A percentile compares a stretch with the other conserved stretches of the same genome.
Evolutionary conservation across 495 filamentous ascomycete species (phyloP).

Genomic region (Sphaerosporella brunnea): DNA sequence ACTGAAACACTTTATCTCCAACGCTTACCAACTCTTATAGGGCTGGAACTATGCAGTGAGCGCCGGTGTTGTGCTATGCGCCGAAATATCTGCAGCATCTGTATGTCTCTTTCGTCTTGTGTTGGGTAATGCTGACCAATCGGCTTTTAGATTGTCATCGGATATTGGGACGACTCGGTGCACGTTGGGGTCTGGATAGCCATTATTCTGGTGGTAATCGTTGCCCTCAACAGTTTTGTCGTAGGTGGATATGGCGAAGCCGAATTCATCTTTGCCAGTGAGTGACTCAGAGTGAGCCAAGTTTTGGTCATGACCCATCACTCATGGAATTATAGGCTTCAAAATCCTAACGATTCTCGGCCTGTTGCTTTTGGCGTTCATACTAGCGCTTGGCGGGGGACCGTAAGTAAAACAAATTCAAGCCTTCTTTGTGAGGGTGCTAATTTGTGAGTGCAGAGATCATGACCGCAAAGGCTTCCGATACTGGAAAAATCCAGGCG

Average conservation of each 20-base stretch:
- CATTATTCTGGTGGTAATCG: constrained; percentile 30
- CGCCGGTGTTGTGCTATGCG: constrained; percentile 2
- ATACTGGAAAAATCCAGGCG: constrained; percentile 50
- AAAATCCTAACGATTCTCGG: constrained; percentile 6
- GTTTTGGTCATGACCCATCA: too few species aligned
- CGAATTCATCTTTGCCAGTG: constrained; percentile 7
- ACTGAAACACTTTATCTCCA: not conserved
- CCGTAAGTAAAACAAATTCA: not conserved
- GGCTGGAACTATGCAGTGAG: constrained; percentile 1
- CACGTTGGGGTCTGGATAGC: constrained; percentile 46
- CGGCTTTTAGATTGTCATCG: not conserved
- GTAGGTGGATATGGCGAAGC: constrained; percentile 3
- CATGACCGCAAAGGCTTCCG: constrained; percentile 5
- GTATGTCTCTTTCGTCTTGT: not conserved
- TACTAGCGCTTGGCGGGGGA: constrained; percentile 2
- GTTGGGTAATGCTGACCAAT: not conserved
- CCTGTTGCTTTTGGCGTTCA: not conserved
- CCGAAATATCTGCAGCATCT: constrained; percentile 6
- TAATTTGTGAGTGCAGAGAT: too few species aligned
- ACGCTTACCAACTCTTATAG: not conserved
- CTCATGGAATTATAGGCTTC: too few species aligned
- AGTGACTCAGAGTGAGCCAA: too few species aligned
- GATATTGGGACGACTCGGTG: constrained; percentile 9
- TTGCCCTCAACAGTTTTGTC: constrained; percentile 4
- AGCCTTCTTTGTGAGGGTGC: too few species aligned